phyloP scores from a whole-genome alignment of 139 green algal genomes.

The Cymbomonas tetramitiformis region DNA sequence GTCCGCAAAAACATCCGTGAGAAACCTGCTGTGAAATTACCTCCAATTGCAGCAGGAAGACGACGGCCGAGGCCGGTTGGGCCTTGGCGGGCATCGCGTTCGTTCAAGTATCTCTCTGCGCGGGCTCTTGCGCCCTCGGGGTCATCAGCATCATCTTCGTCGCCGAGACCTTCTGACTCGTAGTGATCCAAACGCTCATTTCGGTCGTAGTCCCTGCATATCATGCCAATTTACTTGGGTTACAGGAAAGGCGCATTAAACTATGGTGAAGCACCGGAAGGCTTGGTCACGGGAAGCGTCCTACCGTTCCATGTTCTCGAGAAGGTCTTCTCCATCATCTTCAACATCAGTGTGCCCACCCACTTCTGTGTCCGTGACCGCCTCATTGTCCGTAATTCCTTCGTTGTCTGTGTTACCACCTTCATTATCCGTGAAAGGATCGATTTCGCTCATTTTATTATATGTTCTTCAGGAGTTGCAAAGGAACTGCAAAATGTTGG shows the following conservation, averaged over 20 bases:
- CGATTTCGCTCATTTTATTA: too few relatives aligned
- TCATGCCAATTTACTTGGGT: background rate
- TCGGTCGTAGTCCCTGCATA: conserved; percentile 74
- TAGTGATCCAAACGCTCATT: conserved; percentile 75
- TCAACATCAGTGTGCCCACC: too few relatives aligned
- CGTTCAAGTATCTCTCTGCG: conserved; percentile 60
- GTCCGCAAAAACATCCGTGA: background rate
- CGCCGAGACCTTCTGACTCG: conserved; percentile 65
- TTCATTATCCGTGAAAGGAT: too few relatives aligned
- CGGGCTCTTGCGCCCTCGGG: conserved; percentile 38
- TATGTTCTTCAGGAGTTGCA: too few relatives aligned
- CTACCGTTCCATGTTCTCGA: conserved; percentile 7
- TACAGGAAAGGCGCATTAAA: background rate
- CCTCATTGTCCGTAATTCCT: too few relatives aligned
- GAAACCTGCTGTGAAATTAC: background rate
- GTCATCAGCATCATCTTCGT: conserved; percentile 46
- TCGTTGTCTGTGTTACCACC: too few relatives aligned
- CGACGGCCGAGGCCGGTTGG: background rate
- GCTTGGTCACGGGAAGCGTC: background rate
- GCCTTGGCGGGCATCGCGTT: conserved; percentile 17
- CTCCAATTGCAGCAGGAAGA: conserved; percentile 6
- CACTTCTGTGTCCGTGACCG: too few relatives aligned
- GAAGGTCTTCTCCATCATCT: conserved; percentile 7
- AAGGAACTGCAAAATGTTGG: too few relatives aligned
- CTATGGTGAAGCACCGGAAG: background rate